A percentile compares a stretch with the other conserved stretches of the same genome.
Evolutionary conservation across 192 early-diverging fungal species (phyloP).

Genomic region (Funneliformis mosseae): DNA sequence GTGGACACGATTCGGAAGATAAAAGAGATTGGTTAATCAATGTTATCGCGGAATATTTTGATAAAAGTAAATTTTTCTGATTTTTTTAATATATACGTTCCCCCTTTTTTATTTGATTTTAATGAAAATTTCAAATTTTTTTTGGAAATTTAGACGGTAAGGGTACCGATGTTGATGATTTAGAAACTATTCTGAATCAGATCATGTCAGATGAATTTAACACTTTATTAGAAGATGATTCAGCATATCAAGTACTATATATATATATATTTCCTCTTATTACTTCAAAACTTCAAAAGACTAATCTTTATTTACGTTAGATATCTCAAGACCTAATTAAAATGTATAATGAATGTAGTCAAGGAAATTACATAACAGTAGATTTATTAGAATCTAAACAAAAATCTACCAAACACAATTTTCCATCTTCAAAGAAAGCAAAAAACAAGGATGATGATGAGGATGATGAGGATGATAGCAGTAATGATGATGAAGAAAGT

Average conservation of each 20-base stretch:
- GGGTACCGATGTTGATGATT: conserved; percentile 51
- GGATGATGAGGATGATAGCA: neutral
- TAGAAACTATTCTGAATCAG: conserved; percentile 56
- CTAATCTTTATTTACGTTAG: neutral
- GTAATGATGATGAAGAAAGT: neutral
- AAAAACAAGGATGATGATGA: neutral
- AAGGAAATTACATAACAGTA: conserved; percentile 8
- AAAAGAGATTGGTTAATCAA: conserved; percentile 72
- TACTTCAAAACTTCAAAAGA: too few species aligned
- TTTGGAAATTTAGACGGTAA: conserved; percentile 49
- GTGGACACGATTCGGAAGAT: conserved; percentile 63
- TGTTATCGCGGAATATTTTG: conserved; percentile 65
- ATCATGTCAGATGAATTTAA: conserved; percentile 63
- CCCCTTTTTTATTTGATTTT: neutral
- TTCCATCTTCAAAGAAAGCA: neutral
- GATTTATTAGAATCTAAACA: neutral
- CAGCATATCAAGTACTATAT: conserved; percentile 50
- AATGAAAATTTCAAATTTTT: neutral
- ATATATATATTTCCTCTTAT: neutral
- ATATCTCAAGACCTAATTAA: conserved; percentile 17
- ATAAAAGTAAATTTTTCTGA: conserved; percentile 55
- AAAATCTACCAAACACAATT: neutral
- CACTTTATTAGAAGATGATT: conserved; percentile 57
- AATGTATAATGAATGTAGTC: conserved; percentile 5
- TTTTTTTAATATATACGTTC: neutral